Evolutionary conservation across 495 filamentous ascomycete species (phyloP).

Genomic region (Letharia lupina): DNA sequence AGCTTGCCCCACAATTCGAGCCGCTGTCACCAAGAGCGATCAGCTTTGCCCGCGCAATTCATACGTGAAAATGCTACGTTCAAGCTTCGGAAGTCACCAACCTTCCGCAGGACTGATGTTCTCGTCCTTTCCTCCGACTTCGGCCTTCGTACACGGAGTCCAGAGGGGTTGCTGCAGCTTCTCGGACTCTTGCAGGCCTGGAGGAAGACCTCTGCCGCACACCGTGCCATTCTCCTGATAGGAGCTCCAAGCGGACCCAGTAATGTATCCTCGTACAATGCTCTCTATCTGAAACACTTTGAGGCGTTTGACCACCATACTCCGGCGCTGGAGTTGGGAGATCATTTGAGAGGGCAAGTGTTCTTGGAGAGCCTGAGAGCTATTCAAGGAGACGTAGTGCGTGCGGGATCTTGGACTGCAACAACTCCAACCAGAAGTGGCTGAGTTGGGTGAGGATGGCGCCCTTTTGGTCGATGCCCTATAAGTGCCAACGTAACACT

Average conservation of each 20-base stretch:
- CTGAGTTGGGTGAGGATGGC: conserved; percentile 75
- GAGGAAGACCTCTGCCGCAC: conserved; percentile 61
- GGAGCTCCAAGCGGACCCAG: conserved; percentile 84
- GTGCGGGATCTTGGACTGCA: conserved; percentile 57
- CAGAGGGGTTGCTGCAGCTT: conserved; percentile 66
- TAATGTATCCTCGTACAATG: conserved; percentile 89
- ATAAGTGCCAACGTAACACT: conserved; percentile 8
- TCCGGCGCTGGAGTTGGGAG: conserved; percentile 11
- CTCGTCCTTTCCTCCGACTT: conserved; percentile 74
- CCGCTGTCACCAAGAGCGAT: conserved; percentile 36
- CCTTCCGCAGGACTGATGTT: conserved; percentile 72
- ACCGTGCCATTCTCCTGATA: conserved; percentile 68
- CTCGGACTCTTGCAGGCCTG: conserved; percentile 63
- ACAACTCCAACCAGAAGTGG: conserved; percentile 74
- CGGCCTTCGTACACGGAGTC: conserved; percentile 87
- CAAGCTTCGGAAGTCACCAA: conserved; percentile 5
- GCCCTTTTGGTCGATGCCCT: conserved; percentile 58
- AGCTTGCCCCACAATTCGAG: conserved; percentile 59
- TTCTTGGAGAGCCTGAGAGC: conserved; percentile 48
- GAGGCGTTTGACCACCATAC: conserved; percentile 36
- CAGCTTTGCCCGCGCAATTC: conserved; percentile 1
- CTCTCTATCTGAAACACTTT: conserved; percentile 65
- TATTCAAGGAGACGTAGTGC: conserved; percentile 64
- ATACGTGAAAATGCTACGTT: not conserved
- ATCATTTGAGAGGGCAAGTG: conserved; percentile 41